Evolutionary conservation across 2,329 filamentous ascomycete genomes (phyloP).

Genomic region (Dendrostoma leiphaemia): DNA sequence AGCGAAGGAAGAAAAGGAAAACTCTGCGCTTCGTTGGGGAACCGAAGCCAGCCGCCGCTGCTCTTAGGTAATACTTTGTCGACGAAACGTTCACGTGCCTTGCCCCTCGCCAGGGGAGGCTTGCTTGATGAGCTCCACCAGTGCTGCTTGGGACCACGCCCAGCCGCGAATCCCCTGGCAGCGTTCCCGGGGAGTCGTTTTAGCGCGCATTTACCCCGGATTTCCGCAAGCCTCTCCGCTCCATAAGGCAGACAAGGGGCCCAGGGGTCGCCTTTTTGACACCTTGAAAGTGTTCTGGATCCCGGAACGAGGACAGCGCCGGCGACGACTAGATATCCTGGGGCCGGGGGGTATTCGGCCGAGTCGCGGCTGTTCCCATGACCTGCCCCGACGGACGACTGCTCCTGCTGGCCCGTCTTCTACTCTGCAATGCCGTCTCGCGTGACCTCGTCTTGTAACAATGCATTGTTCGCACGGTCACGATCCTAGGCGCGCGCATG

Average conservation of each 20-base stretch:
- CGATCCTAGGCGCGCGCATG: no score
- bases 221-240: not conserved
- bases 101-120: conserved; percentile 5
- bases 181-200: not conserved
- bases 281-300: no score
- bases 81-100: conserved; percentile 11
- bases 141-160: not conserved
- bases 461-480: no score
- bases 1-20: not conserved
- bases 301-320: no score
- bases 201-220: conserved; percentile 8
- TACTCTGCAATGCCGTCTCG: not conserved
- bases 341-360: not conserved
- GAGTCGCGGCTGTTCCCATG: not conserved
- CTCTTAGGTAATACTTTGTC: conserved; percentile 18
- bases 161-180: not conserved
- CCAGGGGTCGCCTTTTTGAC: no score
- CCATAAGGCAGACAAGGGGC: no score
- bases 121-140: not conserved
- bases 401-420: not conserved
- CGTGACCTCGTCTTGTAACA: not conserved
- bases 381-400: not conserved
- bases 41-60: conserved; percentile 8
- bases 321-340: no score
- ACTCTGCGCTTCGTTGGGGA: not conserved